Percentiles rank a stretch among this genome's conserved stretches.
Evolutionary conservation across 345 rosid genomes (phyloP).

Genomic region (Mallotus nudiflorus): DNA sequence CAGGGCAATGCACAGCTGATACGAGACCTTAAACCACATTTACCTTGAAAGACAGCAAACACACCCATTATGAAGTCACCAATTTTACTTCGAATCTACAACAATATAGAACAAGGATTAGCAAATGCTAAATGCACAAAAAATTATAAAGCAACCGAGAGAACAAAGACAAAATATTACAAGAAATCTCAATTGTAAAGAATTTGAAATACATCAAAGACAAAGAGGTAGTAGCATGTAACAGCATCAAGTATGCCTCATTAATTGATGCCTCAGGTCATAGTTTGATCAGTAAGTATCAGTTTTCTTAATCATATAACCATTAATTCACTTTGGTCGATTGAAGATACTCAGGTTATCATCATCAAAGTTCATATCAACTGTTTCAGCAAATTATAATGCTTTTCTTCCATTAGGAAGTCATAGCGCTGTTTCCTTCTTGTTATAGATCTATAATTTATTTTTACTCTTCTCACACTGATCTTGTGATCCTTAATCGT

Average conservation of each 20-base stretch:
- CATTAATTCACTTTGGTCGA: background rate
- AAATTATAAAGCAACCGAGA: constrained; percentile 1
- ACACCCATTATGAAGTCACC: constrained; percentile 74
- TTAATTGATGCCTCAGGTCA: background rate
- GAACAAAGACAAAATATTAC: background rate
- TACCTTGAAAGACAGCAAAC: constrained; percentile 88
- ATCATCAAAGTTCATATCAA: background rate
- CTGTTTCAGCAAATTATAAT: background rate
- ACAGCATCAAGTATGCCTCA: background rate
- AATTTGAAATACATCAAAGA: background rate
- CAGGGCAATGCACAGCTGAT: constrained; percentile 1
- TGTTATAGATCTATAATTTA: background rate
- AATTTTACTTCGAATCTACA: constrained; percentile 77
- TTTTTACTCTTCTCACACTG: background rate
- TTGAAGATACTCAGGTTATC: background rate
- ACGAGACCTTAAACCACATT: constrained; percentile 6
- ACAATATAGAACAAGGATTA: constrained; percentile 16
- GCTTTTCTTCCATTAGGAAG: background rate
- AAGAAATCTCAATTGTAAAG: constrained; percentile 1
- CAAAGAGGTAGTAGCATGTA: background rate
- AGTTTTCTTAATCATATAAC: background rate
- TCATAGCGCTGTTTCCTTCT: too few relatives aligned
- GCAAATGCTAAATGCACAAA: constrained; percentile 7
- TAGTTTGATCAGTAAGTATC: background rate
- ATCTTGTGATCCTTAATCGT: background rate